These are phyloP conservation scores for Linnemannia hyalina DNA, from an alignment of 192 early-diverging fungal genomes.

Conservation along the genomic window DNA sequence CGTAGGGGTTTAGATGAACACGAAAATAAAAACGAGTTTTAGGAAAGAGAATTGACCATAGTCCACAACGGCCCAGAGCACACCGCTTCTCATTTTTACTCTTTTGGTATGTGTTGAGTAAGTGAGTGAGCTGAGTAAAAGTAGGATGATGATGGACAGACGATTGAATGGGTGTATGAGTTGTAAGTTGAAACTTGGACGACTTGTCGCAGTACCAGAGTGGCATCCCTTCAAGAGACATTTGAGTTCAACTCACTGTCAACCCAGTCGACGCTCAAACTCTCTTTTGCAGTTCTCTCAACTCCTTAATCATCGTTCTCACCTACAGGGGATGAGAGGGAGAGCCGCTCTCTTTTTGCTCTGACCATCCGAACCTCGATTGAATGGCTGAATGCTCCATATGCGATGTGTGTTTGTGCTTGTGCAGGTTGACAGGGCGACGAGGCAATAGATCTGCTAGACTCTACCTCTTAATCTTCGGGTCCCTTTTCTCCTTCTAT, in stretches of 20 bases:
- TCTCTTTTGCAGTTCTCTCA: not conserved
- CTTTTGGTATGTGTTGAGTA: too few species aligned
- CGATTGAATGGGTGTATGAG: not conserved
- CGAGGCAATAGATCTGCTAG: not conserved
- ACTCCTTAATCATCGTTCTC: not conserved
- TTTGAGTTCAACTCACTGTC: not conserved
- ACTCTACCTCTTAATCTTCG: not conserved
- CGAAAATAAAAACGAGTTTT: not conserved
- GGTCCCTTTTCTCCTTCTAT: not conserved
- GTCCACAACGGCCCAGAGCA: not conserved
- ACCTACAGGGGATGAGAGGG: not conserved
- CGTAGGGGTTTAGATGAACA: not conserved
- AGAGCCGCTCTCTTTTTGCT: not conserved
- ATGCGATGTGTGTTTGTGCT: not conserved
- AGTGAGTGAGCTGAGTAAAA: too few species aligned
- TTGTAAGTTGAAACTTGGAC: not conserved
- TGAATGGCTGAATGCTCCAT: not conserved
- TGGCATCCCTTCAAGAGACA: not conserved
- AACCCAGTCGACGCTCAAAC: not conserved
- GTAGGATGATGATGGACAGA: not conserved
- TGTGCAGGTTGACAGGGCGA: not conserved
- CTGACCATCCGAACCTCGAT: not conserved
- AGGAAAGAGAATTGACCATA: not conserved
- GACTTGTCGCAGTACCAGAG: not conserved
- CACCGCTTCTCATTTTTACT: not conserved